Conservation (phyloP, 306 rosid species). For the Prinsepia uniflora region DNA sequence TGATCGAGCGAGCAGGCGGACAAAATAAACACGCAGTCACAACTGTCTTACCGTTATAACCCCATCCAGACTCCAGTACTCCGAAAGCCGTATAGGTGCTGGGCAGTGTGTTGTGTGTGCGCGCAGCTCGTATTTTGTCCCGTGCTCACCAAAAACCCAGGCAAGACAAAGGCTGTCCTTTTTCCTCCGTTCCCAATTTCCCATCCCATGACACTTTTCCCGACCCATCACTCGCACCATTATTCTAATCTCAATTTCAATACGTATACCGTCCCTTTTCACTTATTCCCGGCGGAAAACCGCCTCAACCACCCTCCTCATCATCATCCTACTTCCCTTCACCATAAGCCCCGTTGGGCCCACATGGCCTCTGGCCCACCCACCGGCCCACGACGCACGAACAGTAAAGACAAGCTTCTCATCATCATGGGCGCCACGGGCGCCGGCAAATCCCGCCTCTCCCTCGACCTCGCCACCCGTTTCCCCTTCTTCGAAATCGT, state of each 20-base stretch:
- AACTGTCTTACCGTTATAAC: not conserved
- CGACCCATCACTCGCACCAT: constrained; percentile 27
- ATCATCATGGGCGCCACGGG: constrained; percentile 89
- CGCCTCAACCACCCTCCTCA: not conserved
- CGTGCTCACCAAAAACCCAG: constrained; percentile 19
- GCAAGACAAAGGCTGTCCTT: not conserved
- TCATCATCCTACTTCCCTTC: not conserved
- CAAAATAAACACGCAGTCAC: constrained; percentile 5
- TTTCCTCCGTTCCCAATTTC: constrained; percentile 12
- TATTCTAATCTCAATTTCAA: not conserved
- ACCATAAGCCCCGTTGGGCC: constrained; percentile 22
- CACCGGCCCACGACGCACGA: constrained; percentile 21
- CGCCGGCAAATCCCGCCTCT: constrained; percentile 74
- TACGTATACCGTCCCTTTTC: not conserved
- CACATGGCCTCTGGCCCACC: constrained; percentile 45
- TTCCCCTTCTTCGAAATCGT: constrained; percentile 60
- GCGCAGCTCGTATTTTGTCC: constrained; percentile 9
- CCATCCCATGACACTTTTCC: constrained; percentile 41
- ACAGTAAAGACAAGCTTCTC: constrained; percentile 51
- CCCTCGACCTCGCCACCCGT: constrained; percentile 68
- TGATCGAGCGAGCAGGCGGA: too few relatives aligned
- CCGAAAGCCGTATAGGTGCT: constrained; percentile 17
- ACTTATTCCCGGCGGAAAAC: not conserved
- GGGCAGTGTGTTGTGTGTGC: not conserved
- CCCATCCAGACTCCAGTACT: not conserved